A percentile compares a stretch with the other conserved stretches of the same genome.
phyloP scores from a whole-genome alignment of 2,329 filamentous ascomycete genomes.

The Apiospora phragmitis region DNA sequence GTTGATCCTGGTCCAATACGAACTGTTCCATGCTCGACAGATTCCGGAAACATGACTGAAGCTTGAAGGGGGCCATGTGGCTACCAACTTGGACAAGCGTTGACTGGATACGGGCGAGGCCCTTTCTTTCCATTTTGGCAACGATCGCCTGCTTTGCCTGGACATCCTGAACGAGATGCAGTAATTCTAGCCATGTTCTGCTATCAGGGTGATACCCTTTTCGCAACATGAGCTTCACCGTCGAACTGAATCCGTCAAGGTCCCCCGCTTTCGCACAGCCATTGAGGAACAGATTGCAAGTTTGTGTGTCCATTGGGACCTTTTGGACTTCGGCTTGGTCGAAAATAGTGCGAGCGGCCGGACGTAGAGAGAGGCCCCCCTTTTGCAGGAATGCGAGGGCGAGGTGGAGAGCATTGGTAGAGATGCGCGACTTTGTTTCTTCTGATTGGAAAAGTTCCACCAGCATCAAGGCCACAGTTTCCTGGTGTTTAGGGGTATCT shows the following conservation, averaged over 20 bases:
- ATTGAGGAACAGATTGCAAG: constrained; percentile 26
- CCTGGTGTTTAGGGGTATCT: constrained; percentile 23
- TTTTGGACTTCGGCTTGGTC: constrained; percentile 21
- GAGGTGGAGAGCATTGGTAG: constrained; percentile 29
- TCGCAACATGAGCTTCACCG: constrained; percentile 28
- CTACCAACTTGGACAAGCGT: constrained; percentile 24
- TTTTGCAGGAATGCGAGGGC: constrained; percentile 26
- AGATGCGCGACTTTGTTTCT: constrained; percentile 19
- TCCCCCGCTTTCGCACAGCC: constrained; percentile 26
- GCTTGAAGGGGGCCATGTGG: constrained; percentile 23
- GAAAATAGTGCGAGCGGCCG: constrained; percentile 24
- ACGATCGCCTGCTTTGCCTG: constrained; percentile 46
- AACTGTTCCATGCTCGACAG: constrained; percentile 18
- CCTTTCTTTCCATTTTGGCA: constrained; percentile 30
- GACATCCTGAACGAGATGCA: constrained; percentile 42
- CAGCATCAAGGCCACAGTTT: constrained; percentile 27
- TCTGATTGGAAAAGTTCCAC: constrained; percentile 25
- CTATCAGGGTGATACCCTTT: constrained; percentile 24
- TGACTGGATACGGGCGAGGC: constrained; percentile 22
- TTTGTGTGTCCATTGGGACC: constrained; percentile 27
- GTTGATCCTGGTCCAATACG: constrained; percentile 20
- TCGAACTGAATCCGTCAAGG: constrained; percentile 25
- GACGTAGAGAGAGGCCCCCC: constrained; percentile 22
- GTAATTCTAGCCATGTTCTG: constrained; percentile 28
- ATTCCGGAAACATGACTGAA: constrained; percentile 18